Conservation (phyloP, 371 early-diverging fungal genomes). For the Apophysomyces sp. region DNA sequence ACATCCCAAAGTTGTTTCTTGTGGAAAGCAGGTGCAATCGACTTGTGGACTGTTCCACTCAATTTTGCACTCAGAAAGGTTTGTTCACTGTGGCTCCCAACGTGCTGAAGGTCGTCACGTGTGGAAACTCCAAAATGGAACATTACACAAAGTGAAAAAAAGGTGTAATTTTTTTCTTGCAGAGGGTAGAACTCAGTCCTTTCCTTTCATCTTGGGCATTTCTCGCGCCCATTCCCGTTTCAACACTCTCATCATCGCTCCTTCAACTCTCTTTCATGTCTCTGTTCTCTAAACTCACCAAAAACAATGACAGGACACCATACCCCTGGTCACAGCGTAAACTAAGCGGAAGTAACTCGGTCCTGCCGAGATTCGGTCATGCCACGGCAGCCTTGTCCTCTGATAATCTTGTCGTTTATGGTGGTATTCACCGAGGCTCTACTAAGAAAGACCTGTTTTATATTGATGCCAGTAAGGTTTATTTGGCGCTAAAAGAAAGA, state of each 20-base stretch:
- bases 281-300: conserved; percentile 50
- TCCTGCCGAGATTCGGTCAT: conserved; percentile 62
- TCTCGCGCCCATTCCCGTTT: not conserved
- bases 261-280: conserved; percentile 32
- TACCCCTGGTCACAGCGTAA: conserved; percentile 55
- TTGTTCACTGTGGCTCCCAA: no score
- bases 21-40: no score
- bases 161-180: not conserved
- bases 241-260: not conserved
- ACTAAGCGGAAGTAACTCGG: conserved; percentile 27
- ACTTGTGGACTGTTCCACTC: no score
- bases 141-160: not conserved
- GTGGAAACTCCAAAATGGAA: not conserved
- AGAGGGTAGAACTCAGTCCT: not conserved
- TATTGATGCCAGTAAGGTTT: conserved; percentile 59
- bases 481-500: conserved; percentile 14
- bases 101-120: no score
- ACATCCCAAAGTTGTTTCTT: no score
- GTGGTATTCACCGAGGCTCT: conserved; percentile 49
- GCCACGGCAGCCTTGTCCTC: conserved; percentile 50
- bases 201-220: conserved; percentile 2
- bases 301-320: conserved; percentile 43
- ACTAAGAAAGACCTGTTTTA: conserved; percentile 57
- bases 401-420: conserved; percentile 57
- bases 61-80: no score